These are phyloP conservation scores for Cicer judaicum DNA, from an alignment of 306 rosid genomes.

Conservation along the genomic window DNA sequence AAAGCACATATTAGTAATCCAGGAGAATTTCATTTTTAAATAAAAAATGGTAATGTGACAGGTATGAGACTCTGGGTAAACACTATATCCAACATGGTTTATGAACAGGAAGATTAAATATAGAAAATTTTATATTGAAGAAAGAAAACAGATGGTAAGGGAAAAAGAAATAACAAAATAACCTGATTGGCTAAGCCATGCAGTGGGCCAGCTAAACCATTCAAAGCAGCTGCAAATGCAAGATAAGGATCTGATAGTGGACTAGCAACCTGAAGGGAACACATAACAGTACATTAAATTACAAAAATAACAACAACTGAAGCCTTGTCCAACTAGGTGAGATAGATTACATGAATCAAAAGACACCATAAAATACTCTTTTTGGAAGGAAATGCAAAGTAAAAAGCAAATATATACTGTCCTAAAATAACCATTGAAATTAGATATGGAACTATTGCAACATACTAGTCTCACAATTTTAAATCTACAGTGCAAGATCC, in stretches of 20 bases:
- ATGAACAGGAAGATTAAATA: constrained; percentile 26
- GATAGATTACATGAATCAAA: background rate
- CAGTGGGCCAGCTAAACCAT: constrained; percentile 97
- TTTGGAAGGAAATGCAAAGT: too few relatives aligned
- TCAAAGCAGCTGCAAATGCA: constrained; percentile 94
- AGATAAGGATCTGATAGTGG: constrained; percentile 98
- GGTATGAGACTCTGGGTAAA: constrained; percentile 6
- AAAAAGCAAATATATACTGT: too few relatives aligned
- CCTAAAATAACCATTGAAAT: too few relatives aligned
- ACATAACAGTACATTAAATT: constrained; percentile 37
- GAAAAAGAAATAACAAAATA: constrained; percentile 35
- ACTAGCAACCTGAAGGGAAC: constrained; percentile 76
- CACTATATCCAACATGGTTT: constrained; percentile 33
- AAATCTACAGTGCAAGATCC: too few relatives aligned
- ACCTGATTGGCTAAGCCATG: constrained; percentile 99
- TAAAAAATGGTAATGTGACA: background rate
- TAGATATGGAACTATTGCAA: too few relatives aligned
- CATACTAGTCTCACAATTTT: too few relatives aligned
- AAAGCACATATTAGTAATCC: constrained; percentile 3
- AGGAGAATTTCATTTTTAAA: constrained; percentile 4
- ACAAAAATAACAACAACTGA: background rate
- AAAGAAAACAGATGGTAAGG: constrained; percentile 6
- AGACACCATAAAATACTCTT: background rate
- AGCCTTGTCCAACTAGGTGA: background rate
- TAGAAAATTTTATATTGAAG: background rate